These are phyloP conservation scores for Tylopilus intermedius DNA, from an alignment of 768 basidiomycete genomes.

Conservation along the genomic window DNA sequence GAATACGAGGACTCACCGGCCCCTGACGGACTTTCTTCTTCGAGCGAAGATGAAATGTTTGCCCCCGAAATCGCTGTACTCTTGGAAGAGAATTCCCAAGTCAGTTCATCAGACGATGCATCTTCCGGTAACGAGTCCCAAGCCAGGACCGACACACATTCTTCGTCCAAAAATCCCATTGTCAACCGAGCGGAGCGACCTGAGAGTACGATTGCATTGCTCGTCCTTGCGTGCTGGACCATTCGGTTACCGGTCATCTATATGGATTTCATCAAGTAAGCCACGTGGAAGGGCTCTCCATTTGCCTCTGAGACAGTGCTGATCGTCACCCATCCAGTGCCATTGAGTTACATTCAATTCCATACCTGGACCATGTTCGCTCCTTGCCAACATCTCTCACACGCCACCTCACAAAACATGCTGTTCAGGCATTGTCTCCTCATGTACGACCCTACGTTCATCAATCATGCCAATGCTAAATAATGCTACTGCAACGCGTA, in stretches of 20 bases:
- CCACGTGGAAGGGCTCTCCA: background rate
- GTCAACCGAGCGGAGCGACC: conserved; percentile 35
- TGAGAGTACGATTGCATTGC: conserved; percentile 55
- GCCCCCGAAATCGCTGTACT: conserved; percentile 37
- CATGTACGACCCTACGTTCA: conserved; percentile 38
- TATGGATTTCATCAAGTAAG: conserved; percentile 70
- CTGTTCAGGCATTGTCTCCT: conserved; percentile 62
- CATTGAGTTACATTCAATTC: conserved; percentile 71
- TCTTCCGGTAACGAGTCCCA: conserved; percentile 14
- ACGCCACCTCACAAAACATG: conserved; percentile 69
- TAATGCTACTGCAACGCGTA: conserved; percentile 26
- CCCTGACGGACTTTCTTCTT: conserved; percentile 9
- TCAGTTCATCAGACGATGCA: conserved; percentile 29
- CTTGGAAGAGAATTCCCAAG: conserved; percentile 36
- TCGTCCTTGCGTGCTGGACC: conserved; percentile 75
- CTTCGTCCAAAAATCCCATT: conserved; percentile 12
- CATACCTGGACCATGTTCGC: conserved; percentile 71
- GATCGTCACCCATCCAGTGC: conserved; percentile 39
- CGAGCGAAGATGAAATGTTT: conserved; percentile 23
- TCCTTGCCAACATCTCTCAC: conserved; percentile 58
- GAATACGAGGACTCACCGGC: conserved; percentile 16
- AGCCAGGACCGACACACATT: conserved; percentile 3
- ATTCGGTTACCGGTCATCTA: conserved; percentile 72
- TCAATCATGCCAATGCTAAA: conserved; percentile 12
- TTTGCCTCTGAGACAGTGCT: conserved; percentile 1